These are phyloP conservation scores for Elongisporangium anandrum DNA, from an alignment of 352 stramenopile species.

Conservation along the genomic window DNA sequence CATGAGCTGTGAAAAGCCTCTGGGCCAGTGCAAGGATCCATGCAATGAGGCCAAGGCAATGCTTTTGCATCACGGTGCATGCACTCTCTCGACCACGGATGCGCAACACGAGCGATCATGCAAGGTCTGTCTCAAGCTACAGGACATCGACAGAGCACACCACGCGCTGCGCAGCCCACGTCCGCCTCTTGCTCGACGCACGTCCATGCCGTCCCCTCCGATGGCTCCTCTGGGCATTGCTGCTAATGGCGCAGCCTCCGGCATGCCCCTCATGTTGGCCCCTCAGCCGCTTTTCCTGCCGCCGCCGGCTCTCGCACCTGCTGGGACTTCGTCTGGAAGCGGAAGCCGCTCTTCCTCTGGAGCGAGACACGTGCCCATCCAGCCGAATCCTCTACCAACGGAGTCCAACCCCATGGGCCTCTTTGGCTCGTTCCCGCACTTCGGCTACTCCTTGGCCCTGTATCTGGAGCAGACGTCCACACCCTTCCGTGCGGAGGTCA, in stretches of 20 bases:
- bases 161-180: conserved; percentile 30
- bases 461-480: conserved; percentile 73
- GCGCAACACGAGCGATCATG: conserved; percentile 39
- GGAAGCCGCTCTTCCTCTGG: background rate
- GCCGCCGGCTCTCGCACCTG: conserved; percentile 2
- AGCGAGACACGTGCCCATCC: conserved; percentile 64
- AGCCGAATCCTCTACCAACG: conserved; percentile 74
- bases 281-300: conserved; percentile 12
- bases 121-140: conserved; percentile 52
- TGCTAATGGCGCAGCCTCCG: conserved; percentile 6
- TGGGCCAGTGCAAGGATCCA: conserved; percentile 60
- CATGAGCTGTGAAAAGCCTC: conserved; percentile 41
- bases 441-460: conserved; percentile 59
- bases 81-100: conserved; percentile 36
- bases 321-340: conserved; percentile 16
- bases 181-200: conserved; percentile 11
- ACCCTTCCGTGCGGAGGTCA: conserved; percentile 61
- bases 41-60: conserved; percentile 81
- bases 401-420: conserved; percentile 66
- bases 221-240: conserved; percentile 2
- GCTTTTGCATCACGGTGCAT: conserved; percentile 65
- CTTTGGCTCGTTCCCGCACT: conserved; percentile 47
- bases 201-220: conserved; percentile 7
- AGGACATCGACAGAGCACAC: conserved; percentile 66
- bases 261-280: conserved; percentile 14